Percentiles rank a stretch among this genome's conserved stretches.
These are phyloP conservation scores for Cercophora sp. DNA, from an alignment of 495 filamentous ascomycete species.

Conservation along the genomic window DNA sequence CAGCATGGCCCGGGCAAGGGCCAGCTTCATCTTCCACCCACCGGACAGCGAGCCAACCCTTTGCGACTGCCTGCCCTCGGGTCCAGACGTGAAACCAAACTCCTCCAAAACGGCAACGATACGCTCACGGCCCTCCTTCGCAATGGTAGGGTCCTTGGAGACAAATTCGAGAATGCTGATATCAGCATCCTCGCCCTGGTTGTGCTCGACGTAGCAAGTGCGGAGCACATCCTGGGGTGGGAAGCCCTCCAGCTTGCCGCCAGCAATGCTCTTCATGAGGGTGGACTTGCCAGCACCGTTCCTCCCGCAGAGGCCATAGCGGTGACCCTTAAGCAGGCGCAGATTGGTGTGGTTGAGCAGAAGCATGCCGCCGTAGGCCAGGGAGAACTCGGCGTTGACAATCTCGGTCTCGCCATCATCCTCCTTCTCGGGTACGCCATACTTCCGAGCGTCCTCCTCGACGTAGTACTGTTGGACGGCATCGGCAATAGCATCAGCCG, in stretches of 20 bases:
- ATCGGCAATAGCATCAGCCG: constrained; percentile 54
- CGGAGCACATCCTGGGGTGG: constrained; percentile 83
- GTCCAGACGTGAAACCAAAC: constrained; percentile 89
- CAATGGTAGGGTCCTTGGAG: constrained; percentile 75
- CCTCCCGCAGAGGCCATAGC: constrained; percentile 92
- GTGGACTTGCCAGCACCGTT: constrained; percentile 99
- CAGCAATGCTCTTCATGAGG: constrained; percentile 93
- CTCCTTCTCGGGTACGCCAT: constrained; percentile 75
- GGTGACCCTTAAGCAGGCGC: constrained; percentile 87
- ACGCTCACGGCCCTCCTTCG: constrained; percentile 66
- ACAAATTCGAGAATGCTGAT: constrained; percentile 92
- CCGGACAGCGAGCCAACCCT: constrained; percentile 94
- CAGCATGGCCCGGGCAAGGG: constrained; percentile 93
- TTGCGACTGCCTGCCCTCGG: constrained; percentile 80
- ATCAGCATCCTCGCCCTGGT: constrained; percentile 94
- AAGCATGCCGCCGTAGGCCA: constrained; percentile 98
- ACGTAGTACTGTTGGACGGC: constrained; percentile 67
- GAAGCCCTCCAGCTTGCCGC: constrained; percentile 95
- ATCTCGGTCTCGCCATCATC: constrained; percentile 85
- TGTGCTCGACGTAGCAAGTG: constrained; percentile 98
- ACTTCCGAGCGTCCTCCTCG: constrained; percentile 81
- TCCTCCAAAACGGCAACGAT: constrained; percentile 81
- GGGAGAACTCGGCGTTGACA: constrained; percentile 95
- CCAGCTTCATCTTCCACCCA: constrained; percentile 99
- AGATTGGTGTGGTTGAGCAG: constrained; percentile 95